Evolutionary conservation across 352 stramenopile genomes (phyloP), one percentile per base, ranked within the genome.

Genomic region (Phytophthora palmivora): DNA sequence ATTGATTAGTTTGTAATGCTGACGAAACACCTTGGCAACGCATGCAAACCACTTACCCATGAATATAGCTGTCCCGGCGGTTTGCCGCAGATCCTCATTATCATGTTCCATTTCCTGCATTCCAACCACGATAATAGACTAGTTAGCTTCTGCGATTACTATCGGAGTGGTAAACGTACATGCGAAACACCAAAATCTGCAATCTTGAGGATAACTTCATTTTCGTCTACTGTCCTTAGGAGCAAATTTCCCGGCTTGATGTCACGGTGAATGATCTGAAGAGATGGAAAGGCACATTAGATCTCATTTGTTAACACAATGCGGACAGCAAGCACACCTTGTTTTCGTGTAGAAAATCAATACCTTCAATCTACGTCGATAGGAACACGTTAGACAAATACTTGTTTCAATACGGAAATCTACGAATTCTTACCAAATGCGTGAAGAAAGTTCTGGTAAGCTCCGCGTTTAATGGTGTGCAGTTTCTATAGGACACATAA

Each of bases 181-280:
- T 94, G 85, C 1, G 85, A 94, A 59, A 92, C 79, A 16, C 85
- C 85, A 64, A 94, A 94, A 58, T 94, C 85, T 10, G 85, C 84
- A 48, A 94, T 79, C 48, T 92, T 94, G 26, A 94, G 73, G n/a
- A 92, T 72, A 30, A 72, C 68, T 47, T 89, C 83, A 34, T 76
- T 67, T 19, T 88, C 73, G 11, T 79, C 78, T 2, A 72, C 41
- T 8, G 69, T 78, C 54, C 89, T 91, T 22, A 92, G 71, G 18
- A 94, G 61, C 51, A 94, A 63, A 26, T 94, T 92, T 5, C 85
- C 84, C 14, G 85, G 85, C 21, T 94, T 94, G 55, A 94, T 92
- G 39, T 94, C 85, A 8, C 85, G 81, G 53, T 94, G 85, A 47
- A 94, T 90, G 50, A 94, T 81, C 79, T 91, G 47, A 15, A 0